Base-by-base conservation (phyloP, 495 filamentous ascomycete genomes). In the Lichenothelia convexa region DNA sequence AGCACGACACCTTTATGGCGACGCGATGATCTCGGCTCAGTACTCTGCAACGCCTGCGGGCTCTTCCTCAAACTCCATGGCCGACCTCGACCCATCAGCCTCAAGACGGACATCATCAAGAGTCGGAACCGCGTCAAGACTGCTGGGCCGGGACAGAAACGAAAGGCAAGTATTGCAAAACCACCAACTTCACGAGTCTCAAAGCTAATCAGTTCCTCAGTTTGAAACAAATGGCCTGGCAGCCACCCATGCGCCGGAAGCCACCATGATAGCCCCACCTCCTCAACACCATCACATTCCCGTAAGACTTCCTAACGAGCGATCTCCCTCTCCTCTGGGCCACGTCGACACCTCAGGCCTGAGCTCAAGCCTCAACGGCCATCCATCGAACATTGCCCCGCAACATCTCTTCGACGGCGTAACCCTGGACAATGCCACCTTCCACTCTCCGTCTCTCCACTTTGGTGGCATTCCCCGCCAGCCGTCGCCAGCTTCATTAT, bases 41-140 rank as follows among this genome's bases (percentile, higher is more conserved):
- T 99, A n/a, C 80, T 99, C 29, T 99, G 89, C 72, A 99, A 99
- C 60, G 89, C 89, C 40, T 97, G 89, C 59, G 89, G 89, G 34
- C 61, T 97, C 27, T 97, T 93, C 60, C 65, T 97, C 44, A 99
- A 99, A 64, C 73, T 99, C 42, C 89, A 99, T 46, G 82, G 83
- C 42, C 74, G 84, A 16, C 73, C 91, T 43, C 76, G 89, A 35
- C 91, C 91, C 49, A 92, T 92, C 58, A 86, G 78, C 45, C 70
- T 99, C 46, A 99, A 99, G 63, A 99, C 91, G 30, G 91, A 99
- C 64, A 85, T 95, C 41, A 99, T 99, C 61, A 99, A 99, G 62
- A 93, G 86, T 62, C 85, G 89, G 47, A 99, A 99, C 55, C 75
- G 89, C 37, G 86, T 95, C 34, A 95, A 95, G 65, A 89, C 84